Conservation (phyloP, 2,329 filamentous ascomycete species). For the Penicillium sp. region DNA sequence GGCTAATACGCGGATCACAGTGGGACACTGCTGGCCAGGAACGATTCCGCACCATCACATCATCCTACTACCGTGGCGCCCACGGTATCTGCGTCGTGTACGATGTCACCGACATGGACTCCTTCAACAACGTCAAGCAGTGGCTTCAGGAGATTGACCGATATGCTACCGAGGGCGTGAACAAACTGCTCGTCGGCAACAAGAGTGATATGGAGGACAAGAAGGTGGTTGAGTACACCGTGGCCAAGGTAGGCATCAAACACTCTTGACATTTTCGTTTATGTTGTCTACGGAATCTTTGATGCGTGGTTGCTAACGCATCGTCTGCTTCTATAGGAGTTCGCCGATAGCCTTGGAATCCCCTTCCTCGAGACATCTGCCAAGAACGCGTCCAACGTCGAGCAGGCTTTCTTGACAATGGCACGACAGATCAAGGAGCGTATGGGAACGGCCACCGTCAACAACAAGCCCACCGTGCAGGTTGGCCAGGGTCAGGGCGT, state of each 20-base stretch:
- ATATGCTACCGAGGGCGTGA: conserved; percentile 97
- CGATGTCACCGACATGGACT: conserved; percentile 99
- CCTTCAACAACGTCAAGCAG: conserved; percentile 99
- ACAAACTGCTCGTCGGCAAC: conserved; percentile 99
- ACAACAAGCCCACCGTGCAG: conserved; percentile 97
- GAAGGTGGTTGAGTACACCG: conserved; percentile 99
- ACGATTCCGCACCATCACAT: conserved; percentile 99
- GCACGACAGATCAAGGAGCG: conserved; percentile 99
- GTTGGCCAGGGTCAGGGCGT: conserved; percentile 94
- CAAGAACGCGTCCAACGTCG: conserved; percentile 99
- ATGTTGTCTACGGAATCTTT: not conserved
- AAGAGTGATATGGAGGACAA: conserved; percentile 99
- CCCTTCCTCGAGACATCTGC: conserved; percentile 99
- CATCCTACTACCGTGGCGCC: conserved; percentile 97
- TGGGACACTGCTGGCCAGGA: conserved; percentile 99
- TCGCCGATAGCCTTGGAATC: conserved; percentile 96
- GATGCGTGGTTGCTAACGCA: conserved; percentile 3
- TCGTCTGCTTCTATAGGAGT: conserved; percentile 61
- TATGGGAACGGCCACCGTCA: conserved; percentile 95
- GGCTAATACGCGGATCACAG: conserved; percentile 47
- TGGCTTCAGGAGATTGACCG: conserved; percentile 99
- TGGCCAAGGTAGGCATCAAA: conserved; percentile 76
- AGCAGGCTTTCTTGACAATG: conserved; percentile 99
- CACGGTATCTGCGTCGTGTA: conserved; percentile 99
- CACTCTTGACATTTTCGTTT: not conserved